Base-by-base conservation (phyloP, 495 filamentous ascomycete genomes). In the Aspergillus wentii region DNA sequence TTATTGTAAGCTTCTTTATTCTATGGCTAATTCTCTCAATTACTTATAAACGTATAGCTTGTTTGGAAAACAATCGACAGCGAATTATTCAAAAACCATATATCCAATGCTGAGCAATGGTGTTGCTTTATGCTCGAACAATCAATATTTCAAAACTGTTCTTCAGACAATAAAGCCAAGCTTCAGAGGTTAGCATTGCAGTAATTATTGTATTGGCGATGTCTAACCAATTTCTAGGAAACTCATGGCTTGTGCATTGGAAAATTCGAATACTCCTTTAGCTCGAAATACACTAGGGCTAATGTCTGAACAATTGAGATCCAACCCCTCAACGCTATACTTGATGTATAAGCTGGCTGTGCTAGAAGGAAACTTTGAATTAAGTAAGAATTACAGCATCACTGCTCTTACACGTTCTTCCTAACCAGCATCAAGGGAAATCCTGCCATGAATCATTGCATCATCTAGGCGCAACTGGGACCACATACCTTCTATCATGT, bases 341-440 rank as follows among this genome's bases (percentile, higher is more conserved):
- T 55, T 94, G 16, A 74, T 80, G 49, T 90, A 84, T 66, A 91
- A 86, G 50, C 61, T 85, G 19, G 83, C 85, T 2, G 54, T 94
- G 4, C 64, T 74, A 29, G 68, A 57, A 37, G 64, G 68, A 39
- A 76, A 88, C 52, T 46, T 52, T 30, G 71, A 72, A 1, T 53
- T 82, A 41, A 65, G 76, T 77, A 56, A 47, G 55, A n/a, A n/a
- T 30, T 16, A 10, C 10, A 29, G 3, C 30, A 22, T 38, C 30
- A 33, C 40, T 11, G 41, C 11, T 20, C 30, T 17, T 38, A 38
- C 10, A 15, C 18, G n/a, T 17, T 15, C 5, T 37, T 29, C 30
- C 30, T 57, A 22, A 61, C 37, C 31, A 5, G 5, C 8, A 13
- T 36, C 9, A 43, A 60, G 85, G 80, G 36, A 52, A 61, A 21